Evolutionary conservation across 225 moss, liverwort and hornwort genomes (phyloP).

Genomic region (Lunularia cruciata): DNA sequence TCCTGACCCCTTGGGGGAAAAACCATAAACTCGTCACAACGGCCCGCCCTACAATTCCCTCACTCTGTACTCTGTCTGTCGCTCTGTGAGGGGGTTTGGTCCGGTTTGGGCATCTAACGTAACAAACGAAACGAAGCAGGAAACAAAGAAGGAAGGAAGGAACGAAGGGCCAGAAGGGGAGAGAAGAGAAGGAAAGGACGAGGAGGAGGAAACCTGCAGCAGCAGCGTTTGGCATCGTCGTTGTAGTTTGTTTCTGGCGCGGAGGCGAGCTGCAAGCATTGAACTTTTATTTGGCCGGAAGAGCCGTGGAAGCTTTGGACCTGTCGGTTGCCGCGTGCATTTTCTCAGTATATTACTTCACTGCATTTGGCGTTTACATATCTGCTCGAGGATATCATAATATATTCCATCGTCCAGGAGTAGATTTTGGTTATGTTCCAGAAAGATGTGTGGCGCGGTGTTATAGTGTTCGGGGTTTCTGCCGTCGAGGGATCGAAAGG

Average conservation of each 20-base stretch:
- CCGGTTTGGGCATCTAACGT: constrained; percentile 13
- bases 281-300: not conserved
- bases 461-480: not conserved
- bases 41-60: too few species aligned
- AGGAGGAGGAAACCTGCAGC: too few species aligned
- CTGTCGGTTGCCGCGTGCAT: not conserved
- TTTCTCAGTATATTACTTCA: not conserved
- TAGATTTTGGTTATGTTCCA: constrained; percentile 4
- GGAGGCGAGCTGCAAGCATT: too few species aligned
- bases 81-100: too few species aligned
- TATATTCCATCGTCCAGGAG: not conserved
- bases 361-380: not conserved
- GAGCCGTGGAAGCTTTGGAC: constrained; percentile 4
- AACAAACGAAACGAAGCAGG: constrained; percentile 6
- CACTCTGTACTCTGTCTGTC: too few species aligned
- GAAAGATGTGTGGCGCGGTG: constrained; percentile 15
- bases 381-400: not conserved
- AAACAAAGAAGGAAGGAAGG: not conserved
- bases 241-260: not conserved
- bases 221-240: not conserved
- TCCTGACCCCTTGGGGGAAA: too few species aligned
- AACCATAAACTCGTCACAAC: too few species aligned
- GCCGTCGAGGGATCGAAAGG: not conserved
- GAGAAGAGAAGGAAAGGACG: not conserved
- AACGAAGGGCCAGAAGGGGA: not conserved